phyloP scores from a whole-genome alignment of 345 rosid species.

The Bretschneidera sinensis region DNA sequence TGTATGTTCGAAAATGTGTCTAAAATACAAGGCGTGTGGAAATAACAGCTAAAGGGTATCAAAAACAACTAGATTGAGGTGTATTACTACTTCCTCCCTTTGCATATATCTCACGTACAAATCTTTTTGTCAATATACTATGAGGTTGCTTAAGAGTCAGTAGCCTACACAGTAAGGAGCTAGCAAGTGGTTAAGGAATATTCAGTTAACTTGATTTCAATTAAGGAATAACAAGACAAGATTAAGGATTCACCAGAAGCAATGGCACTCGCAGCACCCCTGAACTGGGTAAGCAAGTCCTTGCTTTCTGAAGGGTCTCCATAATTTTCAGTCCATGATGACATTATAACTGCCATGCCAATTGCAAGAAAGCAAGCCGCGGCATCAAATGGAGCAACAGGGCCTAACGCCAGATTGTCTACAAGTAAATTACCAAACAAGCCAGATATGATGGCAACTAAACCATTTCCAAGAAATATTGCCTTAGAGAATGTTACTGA shows the following conservation, averaged over 20 bases:
- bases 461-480: slow-evolving; percentile 65
- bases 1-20: background rate
- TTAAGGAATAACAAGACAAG: slow-evolving; percentile 7
- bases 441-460: slow-evolving; percentile 60
- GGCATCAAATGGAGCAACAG: slow-evolving; percentile 74
- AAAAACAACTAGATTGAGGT: too few relatives aligned
- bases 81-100: too few relatives aligned
- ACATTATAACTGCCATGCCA: slow-evolving; percentile 52
- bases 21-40: background rate
- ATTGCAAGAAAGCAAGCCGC: slow-evolving; percentile 71
- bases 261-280: slow-evolving; percentile 62
- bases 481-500: slow-evolving; percentile 77
- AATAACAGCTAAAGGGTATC: background rate
- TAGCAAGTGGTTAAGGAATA: background rate
- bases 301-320: slow-evolving; percentile 67
- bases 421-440: slow-evolving; percentile 60
- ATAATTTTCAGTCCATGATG: slow-evolving; percentile 62
- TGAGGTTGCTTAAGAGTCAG: too few relatives aligned
- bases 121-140: too few relatives aligned
- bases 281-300: slow-evolving; percentile 59
- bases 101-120: too few relatives aligned
- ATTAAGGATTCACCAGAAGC: slow-evolving; percentile 46
- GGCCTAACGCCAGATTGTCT: slow-evolving; percentile 47
- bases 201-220: background rate
- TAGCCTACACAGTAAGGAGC: background rate